These are phyloP conservation scores for Rubia tinctorum DNA, from an alignment of 305 asterid species.

Conservation along the genomic window DNA sequence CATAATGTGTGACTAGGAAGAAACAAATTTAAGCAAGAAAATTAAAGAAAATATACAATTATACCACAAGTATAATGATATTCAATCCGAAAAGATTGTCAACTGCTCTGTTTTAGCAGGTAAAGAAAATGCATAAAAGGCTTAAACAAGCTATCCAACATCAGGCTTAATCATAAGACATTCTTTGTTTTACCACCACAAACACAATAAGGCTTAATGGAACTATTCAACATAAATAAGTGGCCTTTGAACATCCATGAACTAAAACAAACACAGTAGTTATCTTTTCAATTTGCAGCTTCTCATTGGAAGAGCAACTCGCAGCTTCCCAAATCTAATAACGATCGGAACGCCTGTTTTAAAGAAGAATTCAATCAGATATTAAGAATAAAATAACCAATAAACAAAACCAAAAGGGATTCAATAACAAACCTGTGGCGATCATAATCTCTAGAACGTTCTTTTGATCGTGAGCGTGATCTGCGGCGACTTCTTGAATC, in stretches of 20 bases:
- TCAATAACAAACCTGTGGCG: slow-evolving; percentile 56
- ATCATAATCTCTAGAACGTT: slow-evolving; percentile 72
- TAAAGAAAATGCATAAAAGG: not conserved
- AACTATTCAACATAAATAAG: not conserved
- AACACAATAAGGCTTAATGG: not conserved
- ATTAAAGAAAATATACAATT: no score
- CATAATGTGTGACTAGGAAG: no score
- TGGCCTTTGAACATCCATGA: not conserved
- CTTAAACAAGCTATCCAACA: not conserved
- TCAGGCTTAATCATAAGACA: not conserved
- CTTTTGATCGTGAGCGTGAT: slow-evolving; percentile 76
- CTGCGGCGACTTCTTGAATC: slow-evolving; percentile 68
- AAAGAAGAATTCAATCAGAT: not conserved
- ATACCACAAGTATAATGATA: not conserved
- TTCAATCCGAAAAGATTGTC: not conserved
- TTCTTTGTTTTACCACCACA: not conserved
- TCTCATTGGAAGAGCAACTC: not conserved
- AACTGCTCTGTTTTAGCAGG: not conserved
- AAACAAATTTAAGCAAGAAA: not conserved
- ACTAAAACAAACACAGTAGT: not conserved
- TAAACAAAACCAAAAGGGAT: not conserved
- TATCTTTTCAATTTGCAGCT: not conserved
- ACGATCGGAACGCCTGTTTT: slow-evolving; percentile 22
- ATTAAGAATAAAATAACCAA: not conserved
- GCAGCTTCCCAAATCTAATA: slow-evolving; percentile 12